Evolutionary conservation across 2,329 filamentous ascomycete species (phyloP).

Genomic region (Aspergillus jensenii): DNA sequence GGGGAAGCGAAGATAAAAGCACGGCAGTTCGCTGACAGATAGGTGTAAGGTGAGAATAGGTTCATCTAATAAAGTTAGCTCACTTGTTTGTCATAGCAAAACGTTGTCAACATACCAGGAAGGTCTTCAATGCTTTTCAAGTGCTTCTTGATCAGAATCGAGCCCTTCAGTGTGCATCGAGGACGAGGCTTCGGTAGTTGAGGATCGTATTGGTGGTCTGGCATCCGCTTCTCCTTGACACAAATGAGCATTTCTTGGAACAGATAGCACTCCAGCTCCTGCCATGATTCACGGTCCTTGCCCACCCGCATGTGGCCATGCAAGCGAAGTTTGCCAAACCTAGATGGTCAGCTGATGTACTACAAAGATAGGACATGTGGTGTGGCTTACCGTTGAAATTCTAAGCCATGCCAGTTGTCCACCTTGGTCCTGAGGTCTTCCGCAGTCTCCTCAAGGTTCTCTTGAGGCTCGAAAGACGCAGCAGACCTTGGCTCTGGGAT

Average conservation of each 20-base stretch:
- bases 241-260: conserved; percentile 99
- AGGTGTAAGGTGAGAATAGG: conserved; percentile 84
- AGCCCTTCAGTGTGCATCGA: conserved; percentile 90
- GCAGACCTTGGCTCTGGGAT: conserved; percentile 56
- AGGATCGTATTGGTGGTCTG: conserved; percentile 62
- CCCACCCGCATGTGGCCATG: conserved; percentile 90
- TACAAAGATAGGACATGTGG: neutral
- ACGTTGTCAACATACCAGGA: conserved; percentile 37
- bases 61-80: conserved; percentile 57
- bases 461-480: conserved; percentile 71
- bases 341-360: conserved; percentile 31
- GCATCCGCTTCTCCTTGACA: conserved; percentile 90
- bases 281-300: conserved; percentile 95
- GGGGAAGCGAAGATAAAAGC: conserved; percentile 89
- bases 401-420: conserved; percentile 96
- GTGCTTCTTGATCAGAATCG: conserved; percentile 97
- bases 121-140: conserved; percentile 80
- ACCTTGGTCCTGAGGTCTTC: conserved; percentile 83
- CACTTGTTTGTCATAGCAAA: neutral
- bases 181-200: conserved; percentile 59
- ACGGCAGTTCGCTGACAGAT: conserved; percentile 86
- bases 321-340: conserved; percentile 87
- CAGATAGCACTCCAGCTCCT: conserved; percentile 94
- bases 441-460: conserved; percentile 79
- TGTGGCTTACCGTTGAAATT: conserved; percentile 71